Evolutionary conservation across 1,284 basidiomycete genomes (phyloP).

Genomic region (Schizophyllum amplum): DNA sequence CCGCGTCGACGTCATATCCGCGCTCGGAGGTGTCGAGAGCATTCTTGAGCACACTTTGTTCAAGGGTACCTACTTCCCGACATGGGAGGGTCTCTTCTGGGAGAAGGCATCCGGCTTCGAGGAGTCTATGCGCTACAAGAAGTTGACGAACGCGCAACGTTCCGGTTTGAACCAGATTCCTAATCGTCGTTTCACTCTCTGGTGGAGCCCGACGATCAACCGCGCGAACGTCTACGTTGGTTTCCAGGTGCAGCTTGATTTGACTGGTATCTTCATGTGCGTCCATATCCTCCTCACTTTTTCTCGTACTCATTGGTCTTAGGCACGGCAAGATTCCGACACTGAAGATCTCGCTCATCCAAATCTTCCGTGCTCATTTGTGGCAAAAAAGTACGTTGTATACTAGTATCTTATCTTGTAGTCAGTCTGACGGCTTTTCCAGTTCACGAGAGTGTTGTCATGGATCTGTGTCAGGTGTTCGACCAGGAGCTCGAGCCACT

Average conservation of each 20-base stretch:
- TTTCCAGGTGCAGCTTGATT: constrained; percentile 98
- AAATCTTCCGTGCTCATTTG: constrained; percentile 99
- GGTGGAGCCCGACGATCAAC: constrained; percentile 99
- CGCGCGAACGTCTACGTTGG: constrained; percentile 98
- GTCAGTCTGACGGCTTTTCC: constrained; percentile 9
- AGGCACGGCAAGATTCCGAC: constrained; percentile 99
- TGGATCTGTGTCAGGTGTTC: constrained; percentile 99
- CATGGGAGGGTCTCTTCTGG: constrained; percentile 93
- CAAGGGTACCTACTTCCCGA: constrained; percentile 94
- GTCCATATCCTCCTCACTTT: constrained; percentile 13
- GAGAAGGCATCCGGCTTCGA: constrained; percentile 94
- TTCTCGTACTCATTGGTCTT: constrained; percentile 7
- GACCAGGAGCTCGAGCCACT: constrained; percentile 98
- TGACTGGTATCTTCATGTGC: constrained; percentile 89
- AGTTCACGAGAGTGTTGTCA: constrained; percentile 89
- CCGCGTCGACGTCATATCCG: constrained; percentile 98
- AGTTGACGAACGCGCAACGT: constrained; percentile 91
- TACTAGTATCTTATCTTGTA: no score
- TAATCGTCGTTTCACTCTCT: constrained; percentile 99
- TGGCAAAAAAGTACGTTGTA: constrained; percentile 98
- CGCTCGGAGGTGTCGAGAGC: constrained; percentile 95
- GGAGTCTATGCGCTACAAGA: constrained; percentile 97
- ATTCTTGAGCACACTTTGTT: constrained; percentile 97
- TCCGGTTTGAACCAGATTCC: constrained; percentile 98
- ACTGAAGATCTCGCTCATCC: constrained; percentile 95